Evolutionary conservation across 169 alveolate genomes (phyloP), one percentile per base, ranked within the genome.

Genomic region (Plasmodium gaboni): DNA sequence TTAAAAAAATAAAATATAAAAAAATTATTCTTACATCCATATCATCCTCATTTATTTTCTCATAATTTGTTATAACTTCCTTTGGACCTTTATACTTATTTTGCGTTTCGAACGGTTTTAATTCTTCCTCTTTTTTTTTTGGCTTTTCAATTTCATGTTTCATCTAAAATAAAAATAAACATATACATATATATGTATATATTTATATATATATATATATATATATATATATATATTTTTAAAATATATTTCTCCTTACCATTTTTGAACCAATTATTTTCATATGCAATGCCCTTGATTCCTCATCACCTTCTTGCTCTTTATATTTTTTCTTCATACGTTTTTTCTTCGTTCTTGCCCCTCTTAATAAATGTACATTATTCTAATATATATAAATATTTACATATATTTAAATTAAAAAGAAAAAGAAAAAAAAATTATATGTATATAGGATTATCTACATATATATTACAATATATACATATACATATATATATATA

Each of bases 291-390:
- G 46, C 70, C 17, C 89, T 76, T 63, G 64, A 71, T 60, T 76
- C 89, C 10, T 76, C 89, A 70, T 76, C 89, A 55, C 42, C 89
- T 7, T 26, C 78, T 26, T 76, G 89, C 32, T 64, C 89, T 28
- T 59, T 51, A 55, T 76, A 76, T n/a, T 76, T 76, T 64, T 76
- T 76, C 44, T 76, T 76, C 89, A 76, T 76, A 15, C 89, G 24
- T 15, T 76, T 76, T 38, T 76, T 76, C 46, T 76, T 76, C n/a
- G 89, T 44, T 44, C 76, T 48, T 28, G 89, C 89, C 10, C 89
- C 89, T 64, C 89, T 76, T 24, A 76, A 22, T 57, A 76, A 55
- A 68, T 76, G 89, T 32, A 76, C 89, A 4, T 57, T 15, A 64
- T 55, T 76, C 89, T 76, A 57, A 63, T 63, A 76, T 22, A 70